These are phyloP conservation scores for Volvox carteri DNA, from an alignment of 163 green algal genomes.

Conservation along the genomic window DNA sequence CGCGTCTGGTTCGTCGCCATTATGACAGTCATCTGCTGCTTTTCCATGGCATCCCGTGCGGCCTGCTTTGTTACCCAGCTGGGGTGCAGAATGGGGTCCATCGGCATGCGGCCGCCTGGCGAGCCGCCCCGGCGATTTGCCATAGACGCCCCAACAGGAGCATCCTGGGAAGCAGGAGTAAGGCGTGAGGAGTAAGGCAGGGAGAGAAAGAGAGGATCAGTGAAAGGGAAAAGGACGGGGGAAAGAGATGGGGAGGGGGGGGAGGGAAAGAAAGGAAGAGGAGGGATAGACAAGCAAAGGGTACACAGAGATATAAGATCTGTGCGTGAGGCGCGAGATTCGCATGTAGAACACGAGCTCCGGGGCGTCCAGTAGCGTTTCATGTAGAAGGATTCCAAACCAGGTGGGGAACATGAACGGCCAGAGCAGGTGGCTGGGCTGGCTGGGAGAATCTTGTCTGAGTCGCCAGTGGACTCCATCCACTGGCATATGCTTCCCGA, in stretches of 20 bases:
- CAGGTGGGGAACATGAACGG: no score
- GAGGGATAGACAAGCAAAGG: not conserved
- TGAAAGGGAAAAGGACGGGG: no score
- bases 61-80: constrained; percentile 21
- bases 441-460: no score
- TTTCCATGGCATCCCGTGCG: not conserved
- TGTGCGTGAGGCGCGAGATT: no score
- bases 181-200: not conserved
- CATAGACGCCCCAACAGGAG: constrained; percentile 3
- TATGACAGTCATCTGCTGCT: constrained; percentile 5
- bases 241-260: not conserved
- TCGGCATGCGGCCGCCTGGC: not conserved
- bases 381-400: no score
- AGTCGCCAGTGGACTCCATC: no score
- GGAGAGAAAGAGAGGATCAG: no score
- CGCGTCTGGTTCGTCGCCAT: not conserved
- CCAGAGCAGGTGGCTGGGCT: no score
- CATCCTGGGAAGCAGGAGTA: not conserved
- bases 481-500: no score
- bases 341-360: no score
- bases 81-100: constrained; percentile 20
- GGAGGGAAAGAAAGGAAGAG: not conserved
- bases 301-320: not conserved
- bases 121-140: not conserved
- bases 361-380: no score